Conservation (phyloP, 2,329 filamentous ascomycete species). For the Aaosphaeria arxii region DNA sequence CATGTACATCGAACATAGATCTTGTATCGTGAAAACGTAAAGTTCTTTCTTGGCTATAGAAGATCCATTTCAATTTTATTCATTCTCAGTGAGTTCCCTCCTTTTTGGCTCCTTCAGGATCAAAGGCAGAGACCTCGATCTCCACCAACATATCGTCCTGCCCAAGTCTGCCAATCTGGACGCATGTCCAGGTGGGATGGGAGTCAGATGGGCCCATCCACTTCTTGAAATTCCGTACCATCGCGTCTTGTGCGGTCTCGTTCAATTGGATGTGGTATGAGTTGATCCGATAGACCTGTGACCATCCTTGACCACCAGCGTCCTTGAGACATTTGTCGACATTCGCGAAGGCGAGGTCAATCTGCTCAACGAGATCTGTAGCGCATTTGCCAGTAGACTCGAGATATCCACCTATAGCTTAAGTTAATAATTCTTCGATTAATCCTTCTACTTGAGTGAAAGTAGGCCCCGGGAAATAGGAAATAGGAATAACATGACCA, state of each 20-base stretch:
- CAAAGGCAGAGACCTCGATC: background rate
- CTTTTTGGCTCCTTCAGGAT: background rate
- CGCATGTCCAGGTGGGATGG: conserved; percentile 19
- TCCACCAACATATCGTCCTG: conserved; percentile 39
- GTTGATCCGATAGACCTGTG: conserved; percentile 47
- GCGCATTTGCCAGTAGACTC: background rate
- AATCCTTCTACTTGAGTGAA: too few species aligned
- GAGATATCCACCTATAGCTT: conserved; percentile 36
- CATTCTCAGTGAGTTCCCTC: background rate
- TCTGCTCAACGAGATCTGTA: background rate
- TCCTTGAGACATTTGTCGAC: conserved; percentile 51
- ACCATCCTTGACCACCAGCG: conserved; percentile 56
- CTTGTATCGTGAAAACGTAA: too few species aligned
- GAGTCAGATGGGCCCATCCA: conserved; percentile 18
- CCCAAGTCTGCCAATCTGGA: conserved; percentile 17
- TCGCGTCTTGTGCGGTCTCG: conserved; percentile 13
- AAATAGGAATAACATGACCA: too few species aligned
- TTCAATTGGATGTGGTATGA: conserved; percentile 18
- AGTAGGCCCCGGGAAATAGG: too few species aligned
- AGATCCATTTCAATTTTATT: background rate
- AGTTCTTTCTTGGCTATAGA: too few species aligned
- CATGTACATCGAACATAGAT: too few species aligned
- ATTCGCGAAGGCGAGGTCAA: conserved; percentile 33
- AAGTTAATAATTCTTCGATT: too few species aligned
- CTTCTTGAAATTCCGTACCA: conserved; percentile 19